Percentiles rank a stretch among this genome's conserved stretches.
phyloP scores from a whole-genome alignment of 2,329 filamentous ascomycete species.

The Pyricularia sp. region DNA sequence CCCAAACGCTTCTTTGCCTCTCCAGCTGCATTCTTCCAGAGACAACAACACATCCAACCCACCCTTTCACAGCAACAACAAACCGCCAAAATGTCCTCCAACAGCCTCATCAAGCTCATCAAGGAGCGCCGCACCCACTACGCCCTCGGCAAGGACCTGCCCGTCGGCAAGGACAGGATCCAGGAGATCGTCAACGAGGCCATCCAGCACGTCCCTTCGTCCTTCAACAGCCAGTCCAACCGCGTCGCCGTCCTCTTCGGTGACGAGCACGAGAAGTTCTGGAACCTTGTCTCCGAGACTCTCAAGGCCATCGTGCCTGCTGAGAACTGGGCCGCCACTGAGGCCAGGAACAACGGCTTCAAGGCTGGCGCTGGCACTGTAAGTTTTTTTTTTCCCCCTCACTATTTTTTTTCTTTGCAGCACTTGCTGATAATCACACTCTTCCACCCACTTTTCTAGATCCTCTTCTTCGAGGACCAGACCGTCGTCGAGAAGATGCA shows the following conservation, averaged over 20 bases:
- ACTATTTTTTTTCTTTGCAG: constrained; percentile 42
- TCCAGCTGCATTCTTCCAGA: background rate
- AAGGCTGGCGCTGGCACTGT: constrained; percentile 63
- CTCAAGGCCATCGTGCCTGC: constrained; percentile 56
- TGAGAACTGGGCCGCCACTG: constrained; percentile 45
- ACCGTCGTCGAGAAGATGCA: constrained; percentile 52
- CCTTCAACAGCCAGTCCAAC: constrained; percentile 83
- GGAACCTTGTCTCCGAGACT: constrained; percentile 56
- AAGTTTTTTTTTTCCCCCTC: constrained; percentile 19
- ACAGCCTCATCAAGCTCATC: constrained; percentile 48
- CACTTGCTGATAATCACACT: background rate
- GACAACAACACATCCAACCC: background rate
- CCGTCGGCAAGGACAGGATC: constrained; percentile 45
- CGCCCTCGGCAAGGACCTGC: constrained; percentile 48
- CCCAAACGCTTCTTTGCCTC: constrained; percentile 2
- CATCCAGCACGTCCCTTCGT: constrained; percentile 58
- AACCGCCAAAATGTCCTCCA: constrained; percentile 28
- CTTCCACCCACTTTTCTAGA: constrained; percentile 21
- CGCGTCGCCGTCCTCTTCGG: constrained; percentile 68
- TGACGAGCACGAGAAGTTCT: constrained; percentile 75
- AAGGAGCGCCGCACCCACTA: constrained; percentile 59
- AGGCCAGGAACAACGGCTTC: constrained; percentile 39
- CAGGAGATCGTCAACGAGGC: constrained; percentile 51
- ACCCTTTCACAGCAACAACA: constrained; percentile 9
- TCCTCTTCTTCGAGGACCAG: constrained; percentile 80